These are phyloP conservation scores for Salicornia ramosissima DNA, from an alignment of 148 eudicot species.

Conservation along the genomic window DNA sequence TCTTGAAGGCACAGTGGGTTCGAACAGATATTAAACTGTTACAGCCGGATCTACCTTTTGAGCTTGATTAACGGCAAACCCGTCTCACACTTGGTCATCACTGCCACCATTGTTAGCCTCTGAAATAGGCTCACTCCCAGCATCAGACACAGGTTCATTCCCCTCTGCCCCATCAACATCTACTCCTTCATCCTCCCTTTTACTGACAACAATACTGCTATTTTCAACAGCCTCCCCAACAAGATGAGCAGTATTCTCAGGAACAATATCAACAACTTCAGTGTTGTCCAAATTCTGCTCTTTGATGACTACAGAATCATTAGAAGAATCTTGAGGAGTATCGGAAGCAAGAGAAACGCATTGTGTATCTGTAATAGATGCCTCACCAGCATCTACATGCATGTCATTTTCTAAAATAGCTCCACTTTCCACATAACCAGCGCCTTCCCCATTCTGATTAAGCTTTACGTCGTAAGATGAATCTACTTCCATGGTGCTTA, in stretches of 20 bases:
- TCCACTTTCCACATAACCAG: slow-evolving; percentile 21
- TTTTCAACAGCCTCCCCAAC: slow-evolving; percentile 11
- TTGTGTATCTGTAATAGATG: slow-evolving; percentile 15
- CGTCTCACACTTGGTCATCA: slow-evolving; percentile 19
- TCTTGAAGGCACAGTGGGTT: background rate
- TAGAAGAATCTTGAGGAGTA: slow-evolving; percentile 5
- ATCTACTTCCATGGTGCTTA: slow-evolving; percentile 29
- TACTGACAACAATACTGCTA: slow-evolving; percentile 8
- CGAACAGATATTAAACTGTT: background rate
- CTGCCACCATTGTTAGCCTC: background rate
- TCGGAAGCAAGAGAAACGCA: slow-evolving; percentile 2
- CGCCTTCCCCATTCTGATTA: slow-evolving; percentile 14
- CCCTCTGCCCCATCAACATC: slow-evolving; percentile 8
- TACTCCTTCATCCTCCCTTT: slow-evolving; percentile 9
- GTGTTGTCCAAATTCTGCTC: slow-evolving; percentile 13
- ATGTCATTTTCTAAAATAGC: slow-evolving; percentile 22
- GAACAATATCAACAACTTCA: background rate
- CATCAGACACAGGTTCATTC: slow-evolving; percentile 4
- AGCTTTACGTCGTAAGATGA: slow-evolving; percentile 21
- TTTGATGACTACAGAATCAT: slow-evolving; percentile 9
- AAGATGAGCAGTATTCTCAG: slow-evolving; percentile 1
- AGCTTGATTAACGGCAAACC: background rate
- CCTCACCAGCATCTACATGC: slow-evolving; percentile 22
- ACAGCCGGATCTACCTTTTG: background rate
- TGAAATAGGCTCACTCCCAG: background rate